Evolutionary conservation across 148 eudicot genomes (phyloP), one percentile per base, ranked within the genome.

Genomic region (Arbutus unedo): DNA sequence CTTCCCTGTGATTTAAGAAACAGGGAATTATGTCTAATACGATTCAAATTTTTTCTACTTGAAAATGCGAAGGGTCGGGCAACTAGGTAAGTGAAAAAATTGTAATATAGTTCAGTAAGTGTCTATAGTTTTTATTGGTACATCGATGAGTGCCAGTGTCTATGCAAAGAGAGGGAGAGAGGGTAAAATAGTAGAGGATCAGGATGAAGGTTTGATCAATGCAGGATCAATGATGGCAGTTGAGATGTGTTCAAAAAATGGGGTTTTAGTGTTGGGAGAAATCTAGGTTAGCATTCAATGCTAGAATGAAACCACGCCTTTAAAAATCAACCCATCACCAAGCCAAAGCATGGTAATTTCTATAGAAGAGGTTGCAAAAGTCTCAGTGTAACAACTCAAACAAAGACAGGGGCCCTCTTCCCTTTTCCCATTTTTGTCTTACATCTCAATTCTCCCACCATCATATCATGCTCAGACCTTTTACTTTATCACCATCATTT

Each of bases 361-460:
- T 94, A 53, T 93, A 77, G 91, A 91, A 93, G 98, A 91, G 95
- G 93, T 90, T 94, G 98, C 95, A 93, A 89, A 88, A 18, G 95
- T 91, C 91, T 82, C 88, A 85, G 8, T 89, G 96, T 68, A 23
- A 89, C 74, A 85, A 88, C 93, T 93, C 78, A n/a, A 84, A 87
- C 97, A 91, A 84, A 86, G 92, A 93, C 98, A 84, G 73, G 98
- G 95, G 98, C 91, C 93, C 96, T 91, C 95, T 92, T 90, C 92
- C 19, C 76, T 62, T 81, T 25, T 57, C 48, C 78, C 82, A 80
- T 72, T 25, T 59, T 74, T 43, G 48, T 66, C 16, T 15, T 5
- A 43, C 11, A 31, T 59, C 74, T 73, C 67, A 81, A 60, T 21
- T 77, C 92, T 82, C 64, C 83, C 83, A 84, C 47, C 90, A 84